phyloP scores from a whole-genome alignment of 768 basidiomycete species.

The Inosperma sp. region DNA sequence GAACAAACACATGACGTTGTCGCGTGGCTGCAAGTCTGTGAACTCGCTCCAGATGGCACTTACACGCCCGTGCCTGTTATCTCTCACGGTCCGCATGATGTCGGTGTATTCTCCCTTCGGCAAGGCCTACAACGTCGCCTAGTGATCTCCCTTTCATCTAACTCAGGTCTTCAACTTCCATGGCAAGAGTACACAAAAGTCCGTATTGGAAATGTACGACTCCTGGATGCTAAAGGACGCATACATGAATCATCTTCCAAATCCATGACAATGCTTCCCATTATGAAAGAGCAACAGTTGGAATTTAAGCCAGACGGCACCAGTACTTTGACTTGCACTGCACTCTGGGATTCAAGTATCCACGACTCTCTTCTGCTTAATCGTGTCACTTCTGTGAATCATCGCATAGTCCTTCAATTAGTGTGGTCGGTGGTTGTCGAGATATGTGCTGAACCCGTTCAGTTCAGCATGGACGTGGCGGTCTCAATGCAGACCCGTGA shows the following conservation, averaged over 20 bases:
- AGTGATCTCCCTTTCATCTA: conserved; percentile 69
- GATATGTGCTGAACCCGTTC: conserved; percentile 77
- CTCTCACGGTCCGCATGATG: conserved; percentile 68
- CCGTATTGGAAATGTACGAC: conserved; percentile 75
- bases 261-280: conserved; percentile 63
- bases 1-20: conserved; percentile 90
- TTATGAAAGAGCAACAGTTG: conserved; percentile 66
- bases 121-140: conserved; percentile 92
- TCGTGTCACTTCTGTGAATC: conserved; percentile 70
- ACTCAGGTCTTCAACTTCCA: conserved; percentile 85
- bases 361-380: conserved; percentile 87
- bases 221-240: conserved; percentile 80
- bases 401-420: conserved; percentile 76
- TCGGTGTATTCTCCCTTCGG: conserved; percentile 82
- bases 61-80: conserved; percentile 83
- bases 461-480: conserved; percentile 84
- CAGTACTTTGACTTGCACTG: conserved; percentile 60
- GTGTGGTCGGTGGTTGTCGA: conserved; percentile 79
- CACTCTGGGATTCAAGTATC: conserved; percentile 90
- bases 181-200: conserved; percentile 80
- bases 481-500: conserved; percentile 82
- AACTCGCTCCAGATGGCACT: conserved; percentile 79
- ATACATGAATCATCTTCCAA: conserved; percentile 75
- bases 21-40: conserved; percentile 79
- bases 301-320: conserved; percentile 86